A percentile compares a stretch with the other conserved stretches of the same genome.
phyloP scores from a whole-genome alignment of 176 grass and related monocot species.

The Guadua angustifolia region DNA sequence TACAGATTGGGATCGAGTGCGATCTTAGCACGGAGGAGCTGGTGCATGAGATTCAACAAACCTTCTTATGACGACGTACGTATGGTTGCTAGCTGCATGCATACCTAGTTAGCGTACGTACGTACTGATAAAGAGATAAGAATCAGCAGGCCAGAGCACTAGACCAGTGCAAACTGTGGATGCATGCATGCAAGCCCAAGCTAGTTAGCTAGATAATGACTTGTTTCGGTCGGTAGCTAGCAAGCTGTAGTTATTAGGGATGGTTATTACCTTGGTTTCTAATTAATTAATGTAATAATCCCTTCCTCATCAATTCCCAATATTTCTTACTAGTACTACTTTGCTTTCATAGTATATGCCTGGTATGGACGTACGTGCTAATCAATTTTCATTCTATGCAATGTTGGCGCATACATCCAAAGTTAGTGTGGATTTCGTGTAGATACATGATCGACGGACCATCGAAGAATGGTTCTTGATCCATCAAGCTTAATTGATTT shows the following conservation, averaged over 20 bases:
- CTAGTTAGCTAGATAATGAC: neutral
- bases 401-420: neutral
- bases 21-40: conserved; percentile 85
- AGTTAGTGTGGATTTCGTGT: neutral
- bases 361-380: neutral
- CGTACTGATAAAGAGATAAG: neutral
- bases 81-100: neutral
- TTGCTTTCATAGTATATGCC: neutral
- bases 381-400: neutral
- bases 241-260: neutral
- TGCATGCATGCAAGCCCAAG: neutral
- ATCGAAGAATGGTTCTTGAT: too few relatives aligned
- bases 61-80: conserved; percentile 51
- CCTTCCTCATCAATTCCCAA: neutral
- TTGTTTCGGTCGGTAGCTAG: neutral
- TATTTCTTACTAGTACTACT: neutral
- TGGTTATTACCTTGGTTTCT: neutral
- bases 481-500: neutral
- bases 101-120: neutral
- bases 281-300: neutral
- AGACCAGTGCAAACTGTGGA: neutral
- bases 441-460: neutral
- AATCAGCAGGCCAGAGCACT: neutral
- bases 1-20: conserved; percentile 92
- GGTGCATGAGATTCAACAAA: conserved; percentile 71